Evolutionary conservation across 2,329 filamentous ascomycete species (phyloP), one percentile per base, ranked within the genome.

Genomic region (Botrytis galanthina): DNA sequence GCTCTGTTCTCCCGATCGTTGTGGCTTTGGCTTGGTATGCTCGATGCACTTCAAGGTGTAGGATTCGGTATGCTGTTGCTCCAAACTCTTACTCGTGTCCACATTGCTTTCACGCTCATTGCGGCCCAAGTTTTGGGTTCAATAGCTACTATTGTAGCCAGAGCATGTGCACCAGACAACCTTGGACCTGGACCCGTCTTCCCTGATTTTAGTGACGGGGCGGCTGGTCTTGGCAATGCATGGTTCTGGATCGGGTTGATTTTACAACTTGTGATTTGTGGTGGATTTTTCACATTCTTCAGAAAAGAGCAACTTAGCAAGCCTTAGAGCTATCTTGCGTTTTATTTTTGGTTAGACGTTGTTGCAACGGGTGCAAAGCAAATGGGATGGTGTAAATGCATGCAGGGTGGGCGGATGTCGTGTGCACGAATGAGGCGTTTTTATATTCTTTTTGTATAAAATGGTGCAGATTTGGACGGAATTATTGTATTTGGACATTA

Each of bases 61-160:
- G 90, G 90, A 3, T 87, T 92, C 72, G 90, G 90, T 71, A 92
- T 91, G 89, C 88, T 92, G 70, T 83, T 92, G 7, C 81, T 92
- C 60, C 88, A 90, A 79, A 91, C 89, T 0, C 81, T 91, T 76
- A 91, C 90, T 1, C 83, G 90, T 32, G 85, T 90, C 80, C 90
- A 92, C 78, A 89, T 91, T 73, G 85, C 87, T 71, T 90, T 89
- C 76, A 88, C 89, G 0, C 82, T 92, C 35, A 84, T 90, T 57
- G 84, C 83, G 1, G 89, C 89, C 4, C 90, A 92, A 81, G 85
- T 91, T 14, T 79, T 92, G 35, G 90, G 90, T 20, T 88, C 87
- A 8, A 80, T 88, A 7, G 88, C 87, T 4, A 92, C 90, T 3
- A 91, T 92, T 54, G 84, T 87, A 44, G 89, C 88, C 2, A 81